Conservation (phyloP, 208 protist species). For the Trypanosoma scelopori region DNA sequence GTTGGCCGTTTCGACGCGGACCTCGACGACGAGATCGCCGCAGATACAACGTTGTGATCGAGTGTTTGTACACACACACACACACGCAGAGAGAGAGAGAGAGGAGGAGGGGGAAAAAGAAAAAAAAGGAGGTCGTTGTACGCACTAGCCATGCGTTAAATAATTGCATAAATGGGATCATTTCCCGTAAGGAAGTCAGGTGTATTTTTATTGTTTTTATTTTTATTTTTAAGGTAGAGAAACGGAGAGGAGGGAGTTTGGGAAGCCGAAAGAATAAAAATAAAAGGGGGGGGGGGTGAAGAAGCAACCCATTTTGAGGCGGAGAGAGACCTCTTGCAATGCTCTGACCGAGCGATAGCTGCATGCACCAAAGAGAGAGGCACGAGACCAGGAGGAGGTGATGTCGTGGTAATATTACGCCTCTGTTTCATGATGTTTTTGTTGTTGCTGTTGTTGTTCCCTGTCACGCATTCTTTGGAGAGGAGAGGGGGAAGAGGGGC, state of each 20-base stretch:
- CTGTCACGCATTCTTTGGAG: conserved; percentile 4
- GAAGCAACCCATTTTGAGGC: too few species aligned
- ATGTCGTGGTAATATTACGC: too few species aligned
- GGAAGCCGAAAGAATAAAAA: conserved; percentile 3
- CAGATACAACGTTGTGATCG: conserved; percentile 64
- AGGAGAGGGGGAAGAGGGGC: conserved; percentile 4
- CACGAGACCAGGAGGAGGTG: too few species aligned
- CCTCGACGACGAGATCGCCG: conserved; percentile 85
- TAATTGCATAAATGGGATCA: not conserved
- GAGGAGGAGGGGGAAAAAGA: not conserved
- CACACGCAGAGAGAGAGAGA: too few species aligned
- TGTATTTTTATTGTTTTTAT: not conserved
- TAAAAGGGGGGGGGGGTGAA: too few species aligned
- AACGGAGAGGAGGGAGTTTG: conserved; percentile 12
- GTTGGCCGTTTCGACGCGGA: conserved; percentile 84
- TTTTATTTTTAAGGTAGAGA: not conserved
- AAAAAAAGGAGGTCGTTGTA: not conserved
- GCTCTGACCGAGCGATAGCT: too few species aligned
- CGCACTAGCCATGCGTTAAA: not conserved
- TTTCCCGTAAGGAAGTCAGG: too few species aligned
- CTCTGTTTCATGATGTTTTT: too few species aligned
- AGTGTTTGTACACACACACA: not conserved
- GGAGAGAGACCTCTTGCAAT: too few species aligned
- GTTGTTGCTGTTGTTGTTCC: too few species aligned
- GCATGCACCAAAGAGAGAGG: too few species aligned